A percentile compares a stretch with the other conserved stretches of the same genome.
Evolutionary conservation across 2,329 filamentous ascomycete species (phyloP).

Genomic region (Pezicula carpinea): DNA sequence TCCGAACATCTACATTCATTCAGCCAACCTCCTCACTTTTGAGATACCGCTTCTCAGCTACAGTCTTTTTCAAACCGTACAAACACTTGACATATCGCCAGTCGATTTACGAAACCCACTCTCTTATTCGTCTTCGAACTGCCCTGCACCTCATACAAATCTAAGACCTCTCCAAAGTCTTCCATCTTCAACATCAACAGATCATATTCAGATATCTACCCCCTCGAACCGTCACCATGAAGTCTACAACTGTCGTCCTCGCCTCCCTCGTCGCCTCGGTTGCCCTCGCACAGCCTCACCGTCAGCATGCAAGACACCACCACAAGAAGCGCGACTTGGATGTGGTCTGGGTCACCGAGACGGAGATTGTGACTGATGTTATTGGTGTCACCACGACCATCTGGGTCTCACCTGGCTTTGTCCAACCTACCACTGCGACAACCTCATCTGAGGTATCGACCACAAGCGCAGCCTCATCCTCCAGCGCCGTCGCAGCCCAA

Average conservation of each 20-base stretch:
- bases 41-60: background rate
- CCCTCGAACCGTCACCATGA: constrained; percentile 26
- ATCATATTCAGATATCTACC: background rate
- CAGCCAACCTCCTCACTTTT: background rate
- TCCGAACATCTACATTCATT: background rate
- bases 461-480: background rate
- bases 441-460: background rate
- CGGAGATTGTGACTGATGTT: constrained; percentile 41
- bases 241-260: constrained; percentile 26
- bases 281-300: constrained; percentile 28
- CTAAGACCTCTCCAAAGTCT: background rate
- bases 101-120: background rate
- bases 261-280: constrained; percentile 24
- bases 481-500: background rate
- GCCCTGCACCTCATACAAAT: background rate
- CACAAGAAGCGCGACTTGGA: constrained; percentile 21
- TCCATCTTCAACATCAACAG: background rate
- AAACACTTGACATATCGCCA: background rate
- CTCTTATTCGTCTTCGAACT: background rate
- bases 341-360: constrained; percentile 44
- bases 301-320: constrained; percentile 28
- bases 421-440: constrained; percentile 6
- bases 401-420: constrained; percentile 33
- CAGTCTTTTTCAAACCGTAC: background rate
- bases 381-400: constrained; percentile 33